phyloP scores from a whole-genome alignment of 2,329 filamentous ascomycete species.

The Penicillium sp. region DNA sequence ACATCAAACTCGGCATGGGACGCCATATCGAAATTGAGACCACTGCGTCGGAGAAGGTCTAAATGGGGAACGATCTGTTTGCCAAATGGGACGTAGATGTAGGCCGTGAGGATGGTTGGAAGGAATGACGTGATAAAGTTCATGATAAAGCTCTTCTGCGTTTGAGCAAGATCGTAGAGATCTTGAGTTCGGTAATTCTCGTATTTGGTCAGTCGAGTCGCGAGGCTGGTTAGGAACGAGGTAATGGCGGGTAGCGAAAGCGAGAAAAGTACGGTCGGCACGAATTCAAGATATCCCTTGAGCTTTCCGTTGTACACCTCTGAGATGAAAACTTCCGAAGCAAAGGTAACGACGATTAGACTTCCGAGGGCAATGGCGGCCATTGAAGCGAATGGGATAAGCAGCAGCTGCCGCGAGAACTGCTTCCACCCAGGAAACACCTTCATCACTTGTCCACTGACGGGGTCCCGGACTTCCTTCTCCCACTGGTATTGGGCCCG shows the following conservation, averaged over 20 bases:
- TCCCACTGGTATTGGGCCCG: slow-evolving; percentile 79
- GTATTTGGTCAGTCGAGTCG: slow-evolving; percentile 72
- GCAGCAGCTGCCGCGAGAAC: slow-evolving; percentile 72
- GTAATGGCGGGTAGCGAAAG: slow-evolving; percentile 77
- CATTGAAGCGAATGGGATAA: slow-evolving; percentile 79
- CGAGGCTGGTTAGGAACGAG: slow-evolving; percentile 71
- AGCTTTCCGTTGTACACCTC: slow-evolving; percentile 90
- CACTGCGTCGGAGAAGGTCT: slow-evolving; percentile 71
- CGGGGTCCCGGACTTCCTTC: slow-evolving; percentile 70
- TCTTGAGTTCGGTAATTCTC: slow-evolving; percentile 94
- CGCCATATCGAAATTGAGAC: slow-evolving; percentile 19
- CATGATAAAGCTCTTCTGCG: slow-evolving; percentile 90
- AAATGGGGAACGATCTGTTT: slow-evolving; percentile 80
- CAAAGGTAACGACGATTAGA: slow-evolving; percentile 83
- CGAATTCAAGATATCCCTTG: slow-evolving; percentile 78
- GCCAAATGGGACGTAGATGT: slow-evolving; percentile 92
- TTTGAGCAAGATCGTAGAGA: slow-evolving; percentile 77
- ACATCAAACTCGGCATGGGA: slow-evolving; percentile 67
- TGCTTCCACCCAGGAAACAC: slow-evolving; percentile 76
- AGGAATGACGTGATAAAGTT: slow-evolving; percentile 97
- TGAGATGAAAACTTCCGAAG: slow-evolving; percentile 91
- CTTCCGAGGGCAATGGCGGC: slow-evolving; percentile 73
- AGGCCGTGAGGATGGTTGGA: slow-evolving; percentile 87
- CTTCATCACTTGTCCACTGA: slow-evolving; percentile 76
- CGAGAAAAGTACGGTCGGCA: slow-evolving; percentile 86